phyloP scores from a whole-genome alignment of 352 stramenopile species.

The Phytophthora nicotianae region DNA sequence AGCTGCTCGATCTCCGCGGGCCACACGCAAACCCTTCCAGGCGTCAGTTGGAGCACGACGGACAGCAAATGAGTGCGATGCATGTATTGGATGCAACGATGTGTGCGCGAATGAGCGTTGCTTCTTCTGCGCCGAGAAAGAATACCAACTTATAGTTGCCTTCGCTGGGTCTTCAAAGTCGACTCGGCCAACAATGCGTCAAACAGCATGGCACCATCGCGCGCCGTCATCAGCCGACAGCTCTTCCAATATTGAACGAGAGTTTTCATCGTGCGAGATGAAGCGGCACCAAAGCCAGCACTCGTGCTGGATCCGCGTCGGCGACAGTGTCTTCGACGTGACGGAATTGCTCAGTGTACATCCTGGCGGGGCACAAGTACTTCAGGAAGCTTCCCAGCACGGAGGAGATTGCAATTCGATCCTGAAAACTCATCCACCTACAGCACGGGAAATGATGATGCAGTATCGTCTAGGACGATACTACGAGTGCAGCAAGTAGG shows the following conservation, averaged over 20 bases:
- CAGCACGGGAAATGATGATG: constrained; percentile 45
- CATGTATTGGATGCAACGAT: constrained; percentile 83
- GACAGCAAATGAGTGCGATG: constrained; percentile 59
- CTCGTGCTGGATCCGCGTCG: constrained; percentile 92
- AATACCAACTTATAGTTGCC: constrained; percentile 65
- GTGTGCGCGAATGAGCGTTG: constrained; percentile 65
- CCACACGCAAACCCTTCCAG: constrained; percentile 26
- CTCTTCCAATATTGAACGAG: constrained; percentile 49
- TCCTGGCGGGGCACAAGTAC: constrained; percentile 78
- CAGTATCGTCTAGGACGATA: constrained; percentile 71
- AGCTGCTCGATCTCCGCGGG: constrained; percentile 20
- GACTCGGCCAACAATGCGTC: constrained; percentile 21
- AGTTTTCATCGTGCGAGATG: constrained; percentile 91
- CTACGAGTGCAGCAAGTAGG: constrained; percentile 61
- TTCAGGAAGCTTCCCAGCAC: constrained; percentile 58
- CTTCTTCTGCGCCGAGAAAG: constrained; percentile 80
- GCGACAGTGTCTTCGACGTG: constrained; percentile 91
- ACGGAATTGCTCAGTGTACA: constrained; percentile 89
- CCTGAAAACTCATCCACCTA: constrained; percentile 57
- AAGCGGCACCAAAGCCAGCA: constrained; percentile 72
- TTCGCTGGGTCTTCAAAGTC: constrained; percentile 44
- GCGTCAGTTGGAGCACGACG: constrained; percentile 30
- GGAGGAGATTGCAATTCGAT: constrained; percentile 62
- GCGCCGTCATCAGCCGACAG: constrained; percentile 31
- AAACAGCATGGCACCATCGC: constrained; percentile 35